These are phyloP conservation scores for Amanita pallidorosea DNA, from an alignment of 768 basidiomycete genomes.

Conservation along the genomic window DNA sequence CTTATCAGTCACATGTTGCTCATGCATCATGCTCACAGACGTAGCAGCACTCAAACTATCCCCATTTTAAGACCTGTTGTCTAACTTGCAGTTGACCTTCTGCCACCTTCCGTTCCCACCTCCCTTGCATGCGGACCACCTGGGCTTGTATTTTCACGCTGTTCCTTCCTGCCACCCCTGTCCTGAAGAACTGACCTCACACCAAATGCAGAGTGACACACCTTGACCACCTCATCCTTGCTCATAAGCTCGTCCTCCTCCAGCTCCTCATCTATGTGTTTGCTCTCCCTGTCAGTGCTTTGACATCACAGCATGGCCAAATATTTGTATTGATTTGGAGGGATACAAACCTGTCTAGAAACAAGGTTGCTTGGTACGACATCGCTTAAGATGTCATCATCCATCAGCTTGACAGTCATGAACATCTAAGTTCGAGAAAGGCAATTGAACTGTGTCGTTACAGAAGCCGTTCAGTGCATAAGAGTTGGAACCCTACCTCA, in stretches of 20 bases:
- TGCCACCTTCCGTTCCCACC: no score
- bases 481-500: no score
- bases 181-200: constrained; percentile 6
- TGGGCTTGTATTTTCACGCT: no score
- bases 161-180: constrained; percentile 2
- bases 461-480: no score
- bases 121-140: no score
- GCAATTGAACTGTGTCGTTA: no score
- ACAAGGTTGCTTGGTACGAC: constrained; percentile 79
- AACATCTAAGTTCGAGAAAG: constrained; percentile 26
- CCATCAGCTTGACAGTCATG: constrained; percentile 27
- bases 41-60: no score
- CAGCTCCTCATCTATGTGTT: constrained; percentile 48
- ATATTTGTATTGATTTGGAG: no score
- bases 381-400: constrained; percentile 83
- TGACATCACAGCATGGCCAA: constrained; percentile 14
- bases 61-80: no score
- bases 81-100: not conserved
- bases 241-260: constrained; percentile 58
- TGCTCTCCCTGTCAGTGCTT: constrained; percentile 65
- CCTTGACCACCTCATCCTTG: constrained; percentile 21
- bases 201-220: not conserved
- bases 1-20: no score
- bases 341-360: no score
- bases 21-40: no score